phyloP scores from a whole-genome alignment of 2,329 filamentous ascomycete species.

The Allantophomopsis cytisporea region DNA sequence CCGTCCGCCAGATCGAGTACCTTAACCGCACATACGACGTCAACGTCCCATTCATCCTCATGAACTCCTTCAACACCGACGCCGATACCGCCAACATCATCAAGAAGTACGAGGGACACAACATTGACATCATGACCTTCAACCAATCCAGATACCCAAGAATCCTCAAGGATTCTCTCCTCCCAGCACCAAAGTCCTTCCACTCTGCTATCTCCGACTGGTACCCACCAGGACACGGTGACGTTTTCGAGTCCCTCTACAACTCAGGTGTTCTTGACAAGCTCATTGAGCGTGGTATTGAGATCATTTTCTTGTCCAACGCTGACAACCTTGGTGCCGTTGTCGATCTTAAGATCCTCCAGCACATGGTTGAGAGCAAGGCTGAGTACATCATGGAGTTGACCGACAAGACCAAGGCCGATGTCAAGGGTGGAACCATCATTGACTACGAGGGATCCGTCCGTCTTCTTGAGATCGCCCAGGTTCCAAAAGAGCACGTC shows the following conservation, averaged over 20 bases:
- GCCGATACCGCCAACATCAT: conserved; percentile 97
- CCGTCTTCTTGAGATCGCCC: conserved; percentile 93
- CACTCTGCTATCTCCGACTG: conserved; percentile 87
- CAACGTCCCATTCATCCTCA: conserved; percentile 95
- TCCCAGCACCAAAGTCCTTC: conserved; percentile 83
- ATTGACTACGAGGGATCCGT: conserved; percentile 98
- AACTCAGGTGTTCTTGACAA: conserved; percentile 97
- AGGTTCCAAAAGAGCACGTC: conserved; percentile 98
- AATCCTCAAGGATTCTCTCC: conserved; percentile 94
- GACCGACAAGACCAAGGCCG: conserved; percentile 99
- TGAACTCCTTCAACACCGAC: conserved; percentile 99
- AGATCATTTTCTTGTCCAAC: conserved; percentile 98
- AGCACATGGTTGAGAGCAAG: conserved; percentile 98
- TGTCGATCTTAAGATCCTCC: conserved; percentile 92
- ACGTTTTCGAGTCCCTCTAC: conserved; percentile 98
- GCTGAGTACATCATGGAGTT: conserved; percentile 99
- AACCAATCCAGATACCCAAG: conserved; percentile 98
- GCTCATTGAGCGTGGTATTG: conserved; percentile 86
- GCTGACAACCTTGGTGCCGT: conserved; percentile 97
- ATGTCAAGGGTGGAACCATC: conserved; percentile 99
- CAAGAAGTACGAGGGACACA: conserved; percentile 99
- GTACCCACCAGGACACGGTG: conserved; percentile 98
- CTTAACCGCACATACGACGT: conserved; percentile 96
- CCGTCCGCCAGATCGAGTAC: conserved; percentile 97
- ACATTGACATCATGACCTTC: conserved; percentile 98